Conservation (phyloP, 192 early-diverging fungal species). For the Gaertneriomyces semiglobifer region DNA sequence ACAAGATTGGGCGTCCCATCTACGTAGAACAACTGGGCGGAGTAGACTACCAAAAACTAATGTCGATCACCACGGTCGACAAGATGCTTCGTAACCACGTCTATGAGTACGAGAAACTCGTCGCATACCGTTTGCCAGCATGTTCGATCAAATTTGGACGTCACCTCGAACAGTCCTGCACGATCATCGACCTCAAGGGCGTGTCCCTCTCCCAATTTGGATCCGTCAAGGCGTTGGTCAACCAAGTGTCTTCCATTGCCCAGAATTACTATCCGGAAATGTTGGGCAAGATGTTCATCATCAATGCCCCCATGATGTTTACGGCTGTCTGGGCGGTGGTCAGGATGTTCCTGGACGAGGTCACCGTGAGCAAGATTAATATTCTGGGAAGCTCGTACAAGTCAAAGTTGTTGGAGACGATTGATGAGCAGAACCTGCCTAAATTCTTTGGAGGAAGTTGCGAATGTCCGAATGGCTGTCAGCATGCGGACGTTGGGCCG, state of each 20-base stretch:
- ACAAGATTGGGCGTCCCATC: constrained; percentile 84
- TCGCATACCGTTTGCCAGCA: constrained; percentile 69
- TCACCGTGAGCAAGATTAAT: constrained; percentile 51
- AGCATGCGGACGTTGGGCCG: constrained; percentile 47
- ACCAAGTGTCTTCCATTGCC: constrained; percentile 75
- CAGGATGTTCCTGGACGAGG: constrained; percentile 51
- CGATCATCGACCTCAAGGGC: constrained; percentile 88
- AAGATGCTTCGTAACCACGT: constrained; percentile 72
- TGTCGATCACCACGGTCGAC: constrained; percentile 62
- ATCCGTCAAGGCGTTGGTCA: constrained; percentile 64
- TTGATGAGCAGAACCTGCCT: constrained; percentile 44
- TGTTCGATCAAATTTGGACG: constrained; percentile 64
- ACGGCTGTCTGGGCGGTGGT: constrained; percentile 47
- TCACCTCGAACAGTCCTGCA: constrained; percentile 77
- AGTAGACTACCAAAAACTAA: constrained; percentile 62
- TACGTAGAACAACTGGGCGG: constrained; percentile 87
- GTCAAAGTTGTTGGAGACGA: constrained; percentile 41
- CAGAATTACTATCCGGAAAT: constrained; percentile 95
- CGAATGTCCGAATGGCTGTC: constrained; percentile 46
- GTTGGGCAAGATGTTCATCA: constrained; percentile 85
- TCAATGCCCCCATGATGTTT: constrained; percentile 92
- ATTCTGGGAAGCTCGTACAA: constrained; percentile 45
- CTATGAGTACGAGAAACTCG: constrained; percentile 69
- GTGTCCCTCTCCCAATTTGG: constrained; percentile 74
- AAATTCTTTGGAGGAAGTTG: constrained; percentile 45